Conservation (phyloP, 306 rosid species). For the Datisca glomerata region DNA sequence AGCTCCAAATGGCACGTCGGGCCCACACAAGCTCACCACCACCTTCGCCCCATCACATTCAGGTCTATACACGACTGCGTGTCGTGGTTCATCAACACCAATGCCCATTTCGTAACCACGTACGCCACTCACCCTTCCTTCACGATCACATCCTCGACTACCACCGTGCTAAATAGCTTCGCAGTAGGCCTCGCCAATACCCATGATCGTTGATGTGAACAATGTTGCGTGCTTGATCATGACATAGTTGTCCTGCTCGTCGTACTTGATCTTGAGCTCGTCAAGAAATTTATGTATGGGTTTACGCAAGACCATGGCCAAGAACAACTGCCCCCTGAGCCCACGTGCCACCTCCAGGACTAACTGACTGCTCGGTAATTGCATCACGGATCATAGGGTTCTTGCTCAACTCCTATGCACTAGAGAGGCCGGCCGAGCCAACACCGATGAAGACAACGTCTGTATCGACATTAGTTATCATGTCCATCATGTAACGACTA, state of each 20-base stretch:
- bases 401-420: constrained; percentile 86
- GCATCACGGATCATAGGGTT: constrained; percentile 48
- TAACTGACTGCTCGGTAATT: constrained; percentile 74
- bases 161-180: constrained; percentile 73
- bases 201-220: constrained; percentile 86
- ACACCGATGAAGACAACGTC: constrained; percentile 68
- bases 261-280: constrained; percentile 49
- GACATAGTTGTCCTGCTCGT: constrained; percentile 65
- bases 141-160: constrained; percentile 65
- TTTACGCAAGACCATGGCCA: constrained; percentile 83
- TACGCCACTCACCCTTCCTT: constrained; percentile 54
- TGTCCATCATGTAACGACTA: constrained; percentile 75
- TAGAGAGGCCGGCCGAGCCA: constrained; percentile 76
- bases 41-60: constrained; percentile 83
- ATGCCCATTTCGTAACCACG: constrained; percentile 79
- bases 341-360: constrained; percentile 91
- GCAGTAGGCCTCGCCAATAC: constrained; percentile 63
- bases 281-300: constrained; percentile 67
- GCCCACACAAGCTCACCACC: constrained; percentile 82
- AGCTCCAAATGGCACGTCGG: constrained; percentile 75
- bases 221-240: constrained; percentile 78
- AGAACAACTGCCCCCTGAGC: constrained; percentile 87
- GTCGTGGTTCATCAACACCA: constrained; percentile 80
- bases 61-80: constrained; percentile 86
- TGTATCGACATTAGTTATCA: constrained; percentile 77